Percentiles rank a stretch among this genome's conserved stretches.
Evolutionary conservation across 306 rosid species (phyloP).

Genomic region (Senna siamea): DNA sequence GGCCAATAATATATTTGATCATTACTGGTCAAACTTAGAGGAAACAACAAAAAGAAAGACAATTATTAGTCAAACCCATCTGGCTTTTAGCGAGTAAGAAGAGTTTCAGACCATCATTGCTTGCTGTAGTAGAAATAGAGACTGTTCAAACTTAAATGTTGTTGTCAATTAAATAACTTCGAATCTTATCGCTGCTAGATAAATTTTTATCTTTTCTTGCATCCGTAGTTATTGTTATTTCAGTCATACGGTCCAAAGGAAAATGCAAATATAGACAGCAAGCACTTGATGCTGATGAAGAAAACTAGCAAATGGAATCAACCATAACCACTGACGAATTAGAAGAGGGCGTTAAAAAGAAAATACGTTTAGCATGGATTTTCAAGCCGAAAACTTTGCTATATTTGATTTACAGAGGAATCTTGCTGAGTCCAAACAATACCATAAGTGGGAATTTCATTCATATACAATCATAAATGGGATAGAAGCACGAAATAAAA

Average conservation of each 20-base stretch:
- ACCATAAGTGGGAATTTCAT: constrained; percentile 1
- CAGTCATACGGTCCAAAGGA: not conserved
- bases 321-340: not conserved
- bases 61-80: constrained; percentile 15
- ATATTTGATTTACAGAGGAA: constrained; percentile 7
- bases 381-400: not conserved
- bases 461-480: constrained; percentile 30
- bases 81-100: not conserved
- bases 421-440: constrained; percentile 4
- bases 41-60: not conserved
- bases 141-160: not conserved
- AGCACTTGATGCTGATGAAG: not conserved
- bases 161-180: too few species aligned
- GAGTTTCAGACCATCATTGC: not conserved
- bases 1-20: not conserved
- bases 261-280: not conserved
- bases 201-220: not conserved
- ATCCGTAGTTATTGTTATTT: constrained; percentile 9
- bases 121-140: not conserved
- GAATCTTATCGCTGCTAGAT: too few species aligned
- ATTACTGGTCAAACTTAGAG: constrained; percentile 4
- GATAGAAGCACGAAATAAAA: constrained; percentile 10
- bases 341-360: not conserved
- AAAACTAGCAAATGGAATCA: constrained; percentile 1
- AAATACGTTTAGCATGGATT: not conserved